These are phyloP conservation scores for Gentiana macrophylla DNA, from an alignment of 257 asterid species.

Conservation along the genomic window DNA sequence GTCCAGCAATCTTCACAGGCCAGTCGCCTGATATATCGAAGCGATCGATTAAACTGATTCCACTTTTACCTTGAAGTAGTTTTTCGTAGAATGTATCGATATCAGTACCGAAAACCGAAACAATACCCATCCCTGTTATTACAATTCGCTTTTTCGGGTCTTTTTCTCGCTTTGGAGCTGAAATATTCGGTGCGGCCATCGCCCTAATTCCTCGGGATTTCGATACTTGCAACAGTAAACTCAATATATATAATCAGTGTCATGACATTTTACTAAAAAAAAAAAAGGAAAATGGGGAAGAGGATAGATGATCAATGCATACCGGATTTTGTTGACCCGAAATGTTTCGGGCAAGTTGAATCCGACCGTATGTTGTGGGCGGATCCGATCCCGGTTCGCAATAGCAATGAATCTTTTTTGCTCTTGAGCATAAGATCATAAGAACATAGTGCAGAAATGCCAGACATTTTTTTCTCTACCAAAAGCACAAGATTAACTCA, in stretches of 20 bases:
- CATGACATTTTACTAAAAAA: too few relatives aligned
- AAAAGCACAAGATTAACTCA: neutral
- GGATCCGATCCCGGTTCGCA: slow-evolving; percentile 24
- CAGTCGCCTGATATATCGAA: slow-evolving; percentile 34
- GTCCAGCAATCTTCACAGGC: slow-evolving; percentile 38
- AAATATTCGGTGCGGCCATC: slow-evolving; percentile 16
- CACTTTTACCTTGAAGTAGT: slow-evolving; percentile 37
- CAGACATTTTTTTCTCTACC: slow-evolving; percentile 19
- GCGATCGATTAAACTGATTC: slow-evolving; percentile 34
- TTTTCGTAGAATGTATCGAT: slow-evolving; percentile 20
- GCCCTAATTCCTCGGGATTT: slow-evolving; percentile 21
- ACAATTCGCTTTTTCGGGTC: slow-evolving; percentile 27
- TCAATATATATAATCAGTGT: too few relatives aligned
- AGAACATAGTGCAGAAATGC: slow-evolving; percentile 20
- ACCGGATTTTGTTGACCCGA: too few relatives aligned
- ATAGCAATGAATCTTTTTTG: slow-evolving; percentile 21
- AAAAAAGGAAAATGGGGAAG: too few relatives aligned
- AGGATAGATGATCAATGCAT: too few relatives aligned
- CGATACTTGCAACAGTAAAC: slow-evolving; percentile 2
- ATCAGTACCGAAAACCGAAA: slow-evolving; percentile 35
- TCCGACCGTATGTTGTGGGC: slow-evolving; percentile 12
- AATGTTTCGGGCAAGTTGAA: too few relatives aligned
- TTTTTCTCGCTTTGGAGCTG: slow-evolving; percentile 27
- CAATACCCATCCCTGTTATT: slow-evolving; percentile 13
- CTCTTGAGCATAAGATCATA: slow-evolving; percentile 21